Percentiles rank a stretch among this genome's conserved stretches.
Evolutionary conservation across 768 basidiomycete genomes (phyloP).

Genomic region (Gloeophyllum trabeum): DNA sequence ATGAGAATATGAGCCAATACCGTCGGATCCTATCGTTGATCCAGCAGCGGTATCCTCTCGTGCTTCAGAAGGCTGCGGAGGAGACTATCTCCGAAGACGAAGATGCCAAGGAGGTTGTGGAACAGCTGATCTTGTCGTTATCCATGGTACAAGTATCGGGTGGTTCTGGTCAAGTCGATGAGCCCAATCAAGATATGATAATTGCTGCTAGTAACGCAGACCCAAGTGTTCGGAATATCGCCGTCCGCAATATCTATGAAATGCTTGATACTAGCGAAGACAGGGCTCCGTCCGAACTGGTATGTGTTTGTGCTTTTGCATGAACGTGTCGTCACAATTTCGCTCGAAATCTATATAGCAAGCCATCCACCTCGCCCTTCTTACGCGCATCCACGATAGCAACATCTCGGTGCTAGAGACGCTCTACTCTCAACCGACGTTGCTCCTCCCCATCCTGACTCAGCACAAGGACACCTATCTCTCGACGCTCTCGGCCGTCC

Average conservation of each 20-base stretch:
- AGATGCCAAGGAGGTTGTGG: conserved; percentile 27
- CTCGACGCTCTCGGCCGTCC: conserved; percentile 24
- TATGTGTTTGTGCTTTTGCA: too few relatives aligned
- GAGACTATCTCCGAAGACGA: conserved; percentile 20
- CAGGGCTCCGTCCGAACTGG: conserved; percentile 29
- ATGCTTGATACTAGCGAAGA: conserved; percentile 15
- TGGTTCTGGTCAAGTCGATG: conserved; percentile 2
- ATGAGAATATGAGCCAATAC: too few relatives aligned
- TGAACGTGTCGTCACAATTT: too few relatives aligned
- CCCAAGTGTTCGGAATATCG: conserved; percentile 41
- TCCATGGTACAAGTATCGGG: conserved; percentile 32
- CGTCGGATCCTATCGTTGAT: conserved; percentile 17
- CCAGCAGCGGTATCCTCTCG: conserved; percentile 51
- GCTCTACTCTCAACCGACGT: conserved; percentile 45
- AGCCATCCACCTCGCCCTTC: conserved; percentile 49
- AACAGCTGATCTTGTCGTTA: conserved; percentile 47
- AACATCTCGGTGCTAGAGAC: conserved; percentile 48
- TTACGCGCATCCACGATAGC: conserved; percentile 60
- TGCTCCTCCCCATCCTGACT: conserved; percentile 33
- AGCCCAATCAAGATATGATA: conserved; percentile 20
- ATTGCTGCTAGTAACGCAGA: conserved; percentile 56
- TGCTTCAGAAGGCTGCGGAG: conserved; percentile 32
- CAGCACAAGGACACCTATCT: conserved; percentile 34
- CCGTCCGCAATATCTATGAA: conserved; percentile 46
- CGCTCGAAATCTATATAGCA: too few relatives aligned